Conservation (phyloP, 768 basidiomycete genomes). For the Pisolithus marmoratus region DNA sequence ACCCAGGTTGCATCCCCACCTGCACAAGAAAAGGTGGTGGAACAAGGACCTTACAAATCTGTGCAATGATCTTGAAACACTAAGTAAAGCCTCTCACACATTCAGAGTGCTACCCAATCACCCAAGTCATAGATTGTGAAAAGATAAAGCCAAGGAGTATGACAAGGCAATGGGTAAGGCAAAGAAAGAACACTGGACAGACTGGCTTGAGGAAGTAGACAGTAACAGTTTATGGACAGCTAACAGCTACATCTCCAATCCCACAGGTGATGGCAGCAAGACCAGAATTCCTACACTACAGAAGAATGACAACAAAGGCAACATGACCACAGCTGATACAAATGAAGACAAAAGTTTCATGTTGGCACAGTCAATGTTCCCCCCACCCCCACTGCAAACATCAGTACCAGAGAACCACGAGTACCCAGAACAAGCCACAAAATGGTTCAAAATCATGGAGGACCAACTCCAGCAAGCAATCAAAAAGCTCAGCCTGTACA, state of each 20-base stretch:
- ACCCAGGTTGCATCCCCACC: constrained; percentile 12
- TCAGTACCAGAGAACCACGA: not conserved
- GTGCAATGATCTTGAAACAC: constrained; percentile 10
- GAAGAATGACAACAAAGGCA: not conserved
- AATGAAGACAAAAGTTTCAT: constrained; percentile 19
- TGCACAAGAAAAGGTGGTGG: constrained; percentile 31
- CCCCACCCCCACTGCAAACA: constrained; percentile 4
- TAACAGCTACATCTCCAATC: too few relatives aligned
- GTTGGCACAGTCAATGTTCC: constrained; percentile 22
- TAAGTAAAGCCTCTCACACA: constrained; percentile 5
- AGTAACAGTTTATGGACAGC: constrained; percentile 15
- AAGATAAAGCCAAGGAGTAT: constrained; percentile 11
- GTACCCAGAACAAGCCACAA: not conserved
- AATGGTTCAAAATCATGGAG: constrained; percentile 1
- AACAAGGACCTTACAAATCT: constrained; percentile 19
- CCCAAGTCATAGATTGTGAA: constrained; percentile 16
- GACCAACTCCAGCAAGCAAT: constrained; percentile 8
- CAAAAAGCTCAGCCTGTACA: constrained; percentile 8
- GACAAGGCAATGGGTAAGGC: constrained; percentile 8
- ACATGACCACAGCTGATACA: not conserved
- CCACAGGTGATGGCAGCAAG: constrained; percentile 1
- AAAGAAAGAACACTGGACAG: constrained; percentile 16
- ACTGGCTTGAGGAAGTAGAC: constrained; percentile 21
- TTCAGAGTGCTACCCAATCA: constrained; percentile 12
- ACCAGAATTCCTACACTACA: not conserved